Evolutionary conservation across 2,329 filamentous ascomycete genomes (phyloP).

Genomic region (Penicillium sp.): DNA sequence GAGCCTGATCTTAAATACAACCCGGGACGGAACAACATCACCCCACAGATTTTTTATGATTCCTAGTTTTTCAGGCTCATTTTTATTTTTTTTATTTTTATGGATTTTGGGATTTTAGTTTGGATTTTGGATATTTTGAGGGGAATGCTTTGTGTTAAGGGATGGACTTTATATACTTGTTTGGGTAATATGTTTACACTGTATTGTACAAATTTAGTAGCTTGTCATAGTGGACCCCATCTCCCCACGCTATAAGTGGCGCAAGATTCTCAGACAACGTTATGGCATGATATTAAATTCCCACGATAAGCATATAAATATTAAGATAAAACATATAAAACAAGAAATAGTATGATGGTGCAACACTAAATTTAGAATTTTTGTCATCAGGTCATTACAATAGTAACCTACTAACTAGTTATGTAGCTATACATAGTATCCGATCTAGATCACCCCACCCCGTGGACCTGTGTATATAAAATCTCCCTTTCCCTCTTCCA

Average conservation of each 20-base stretch:
- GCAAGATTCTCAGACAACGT: not conserved
- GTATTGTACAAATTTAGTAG: not conserved
- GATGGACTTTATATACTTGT: not conserved
- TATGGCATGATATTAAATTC: not conserved
- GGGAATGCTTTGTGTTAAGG: not conserved
- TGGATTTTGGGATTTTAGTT: not conserved
- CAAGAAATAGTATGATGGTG: not conserved
- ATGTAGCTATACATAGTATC: not conserved
- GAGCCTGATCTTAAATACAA: conserved; percentile 12
- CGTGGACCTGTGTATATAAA: not conserved
- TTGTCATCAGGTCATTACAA: not conserved
- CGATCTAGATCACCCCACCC: conserved; percentile 3
- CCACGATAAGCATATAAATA: too few species aligned
- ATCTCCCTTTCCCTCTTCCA: not conserved
- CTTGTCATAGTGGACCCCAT: not conserved
- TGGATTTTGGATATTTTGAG: not conserved
- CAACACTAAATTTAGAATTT: not conserved
- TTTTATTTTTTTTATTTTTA: not conserved
- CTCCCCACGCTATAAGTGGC: not conserved
- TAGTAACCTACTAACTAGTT: too few species aligned
- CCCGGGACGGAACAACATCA: conserved; percentile 11
- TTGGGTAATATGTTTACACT: not conserved
- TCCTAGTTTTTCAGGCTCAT: conserved; percentile 11
- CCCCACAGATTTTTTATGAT: conserved; percentile 1
- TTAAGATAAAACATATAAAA: not conserved